A percentile compares a stretch with the other conserved stretches of the same genome.
These are phyloP conservation scores for Eimeria falciformis DNA, from an alignment of 169 alveolate genomes.

Conservation along the genomic window DNA sequence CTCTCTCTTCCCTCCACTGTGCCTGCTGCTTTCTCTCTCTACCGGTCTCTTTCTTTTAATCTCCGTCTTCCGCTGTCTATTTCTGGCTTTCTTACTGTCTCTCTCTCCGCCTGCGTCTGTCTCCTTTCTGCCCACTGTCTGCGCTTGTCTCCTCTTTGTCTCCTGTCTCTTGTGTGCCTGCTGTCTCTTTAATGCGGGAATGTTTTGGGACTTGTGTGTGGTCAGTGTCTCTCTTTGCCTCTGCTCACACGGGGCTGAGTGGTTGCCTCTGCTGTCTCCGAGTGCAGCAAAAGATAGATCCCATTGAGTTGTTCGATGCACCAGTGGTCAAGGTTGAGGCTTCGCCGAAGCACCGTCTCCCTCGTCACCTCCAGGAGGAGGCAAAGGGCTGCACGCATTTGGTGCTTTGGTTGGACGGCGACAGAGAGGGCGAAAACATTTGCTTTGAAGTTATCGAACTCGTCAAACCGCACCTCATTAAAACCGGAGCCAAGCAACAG, in stretches of 20 bases:
- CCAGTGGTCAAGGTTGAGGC: slow-evolving; percentile 93
- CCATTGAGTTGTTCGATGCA: slow-evolving; percentile 96
- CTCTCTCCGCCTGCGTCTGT: neutral
- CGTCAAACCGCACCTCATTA: slow-evolving; percentile 50
- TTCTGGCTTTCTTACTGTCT: neutral
- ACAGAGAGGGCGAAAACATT: slow-evolving; percentile 99
- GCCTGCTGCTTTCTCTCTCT: neutral
- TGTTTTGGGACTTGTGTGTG: too few species aligned
- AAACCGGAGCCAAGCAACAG: slow-evolving; percentile 79
- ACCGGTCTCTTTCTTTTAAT: neutral
- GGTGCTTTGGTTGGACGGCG: slow-evolving; percentile 99
- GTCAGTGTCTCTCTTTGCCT: too few species aligned
- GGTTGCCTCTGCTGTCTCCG: too few species aligned
- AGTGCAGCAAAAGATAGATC: slow-evolving; percentile 92
- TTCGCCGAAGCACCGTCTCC: slow-evolving; percentile 85
- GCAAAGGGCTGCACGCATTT: slow-evolving; percentile 92
- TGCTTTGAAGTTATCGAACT: slow-evolving; percentile 97
- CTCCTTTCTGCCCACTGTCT: neutral
- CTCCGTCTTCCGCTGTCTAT: neutral
- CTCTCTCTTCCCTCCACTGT: neutral
- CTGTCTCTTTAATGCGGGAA: too few species aligned
- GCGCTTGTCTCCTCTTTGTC: slow-evolving; percentile 7
- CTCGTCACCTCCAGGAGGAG: slow-evolving; percentile 91
- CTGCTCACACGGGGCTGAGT: too few species aligned
- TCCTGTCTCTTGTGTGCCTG: neutral